Base-by-base conservation (phyloP, 2,329 filamentous ascomycete species). In the Colletotrichum godetiae region DNA sequence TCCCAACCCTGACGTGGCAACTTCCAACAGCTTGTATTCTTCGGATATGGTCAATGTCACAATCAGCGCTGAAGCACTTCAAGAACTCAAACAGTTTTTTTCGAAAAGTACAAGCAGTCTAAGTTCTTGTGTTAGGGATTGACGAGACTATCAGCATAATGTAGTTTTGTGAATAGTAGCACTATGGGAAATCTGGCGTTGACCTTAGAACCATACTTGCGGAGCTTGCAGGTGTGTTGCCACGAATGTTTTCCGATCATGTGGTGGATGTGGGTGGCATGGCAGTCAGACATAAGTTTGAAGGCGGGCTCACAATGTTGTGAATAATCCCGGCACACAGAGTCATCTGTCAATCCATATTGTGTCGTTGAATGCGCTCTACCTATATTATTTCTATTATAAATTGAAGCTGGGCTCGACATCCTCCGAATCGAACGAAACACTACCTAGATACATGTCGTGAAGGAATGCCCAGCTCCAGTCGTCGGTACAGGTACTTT, bases 1-100 rank as follows among this genome's bases (percentile, higher is more conserved):
- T 67, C 85, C 85, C 0, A 85, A 86, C 73, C 83, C 81, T 0
- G 81, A 82, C 15, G 80, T 82, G 0, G 81, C 81, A 0, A 82
- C 79, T 2, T 81, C 81, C 0, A 82, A 82, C 27, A 27, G 27
- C 27, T 22, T 80, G 78, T 0, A 1, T 82, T 27, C 27, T 27
- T 27, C 27, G 4, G 72, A 77, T 13, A 31, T 76, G 19, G 75
- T 81, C 19, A 78, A 82, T 19, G 75, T 81, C 11, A 80, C 78
- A 0, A 79, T 82, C 76, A 82, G 77, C 31, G 73, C 78, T 0
- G 80, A 81, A 1, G 78, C 75, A 11, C 75, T 82, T 3, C 75
- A 75, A 33, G 73, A 81, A 33, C 65, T 82, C 8, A 78, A 79
- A 61, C 58, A 78, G 15, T 76, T 81, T 0, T 0, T 57, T 81